Conservation (phyloP, 257 asterid species). For the Fraxinus quadrangulata region DNA sequence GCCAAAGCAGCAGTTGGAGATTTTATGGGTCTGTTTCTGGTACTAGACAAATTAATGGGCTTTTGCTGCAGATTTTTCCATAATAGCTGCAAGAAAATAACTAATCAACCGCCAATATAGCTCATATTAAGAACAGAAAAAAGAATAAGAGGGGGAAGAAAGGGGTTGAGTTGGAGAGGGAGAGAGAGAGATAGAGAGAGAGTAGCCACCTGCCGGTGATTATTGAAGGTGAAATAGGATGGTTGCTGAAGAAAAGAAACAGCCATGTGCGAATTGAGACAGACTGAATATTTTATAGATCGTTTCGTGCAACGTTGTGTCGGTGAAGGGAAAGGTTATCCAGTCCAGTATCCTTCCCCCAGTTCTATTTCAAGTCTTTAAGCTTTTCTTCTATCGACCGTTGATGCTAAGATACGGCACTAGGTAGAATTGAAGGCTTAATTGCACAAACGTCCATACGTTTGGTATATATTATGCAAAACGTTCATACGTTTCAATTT, state of each 20-base stretch:
- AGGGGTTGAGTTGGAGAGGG: constrained; percentile 10
- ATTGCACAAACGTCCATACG: too few relatives aligned
- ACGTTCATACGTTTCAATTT: too few relatives aligned
- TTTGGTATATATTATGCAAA: too few relatives aligned
- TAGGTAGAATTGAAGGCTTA: too few relatives aligned
- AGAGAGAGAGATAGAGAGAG: neutral
- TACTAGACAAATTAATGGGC: constrained; percentile 25
- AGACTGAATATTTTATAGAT: neutral
- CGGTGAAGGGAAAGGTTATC: neutral
- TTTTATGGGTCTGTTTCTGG: constrained; percentile 35
- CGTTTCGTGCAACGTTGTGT: neutral
- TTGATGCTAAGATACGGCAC: too few relatives aligned
- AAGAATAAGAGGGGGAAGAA: too few relatives aligned
- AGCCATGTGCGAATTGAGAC: constrained; percentile 25
- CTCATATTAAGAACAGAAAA: neutral
- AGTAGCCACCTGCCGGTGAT: constrained; percentile 34
- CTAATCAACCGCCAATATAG: neutral
- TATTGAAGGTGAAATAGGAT: constrained; percentile 28
- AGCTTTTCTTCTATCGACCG: too few relatives aligned
- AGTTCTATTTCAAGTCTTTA: too few relatives aligned
- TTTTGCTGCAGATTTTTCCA: constrained; percentile 34
- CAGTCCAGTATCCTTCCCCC: neutral
- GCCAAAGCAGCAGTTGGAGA: constrained; percentile 32
- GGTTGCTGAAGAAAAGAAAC: constrained; percentile 40
- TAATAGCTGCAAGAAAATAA: constrained; percentile 29